Conservation (phyloP, 2,329 filamentous ascomycete genomes). For the Diaporthe capsici region DNA sequence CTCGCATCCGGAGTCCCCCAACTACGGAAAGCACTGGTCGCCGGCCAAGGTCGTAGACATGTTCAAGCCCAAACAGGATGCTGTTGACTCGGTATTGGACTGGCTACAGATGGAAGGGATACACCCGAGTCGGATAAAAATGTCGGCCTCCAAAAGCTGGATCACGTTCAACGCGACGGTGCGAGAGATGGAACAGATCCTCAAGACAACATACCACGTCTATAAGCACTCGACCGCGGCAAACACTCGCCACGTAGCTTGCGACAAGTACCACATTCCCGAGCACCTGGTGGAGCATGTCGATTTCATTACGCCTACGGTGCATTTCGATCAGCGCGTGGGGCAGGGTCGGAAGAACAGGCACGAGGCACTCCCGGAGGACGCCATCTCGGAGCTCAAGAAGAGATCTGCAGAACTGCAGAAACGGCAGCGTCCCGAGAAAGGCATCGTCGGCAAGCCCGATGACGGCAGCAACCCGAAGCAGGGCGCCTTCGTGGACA, state of each 20-base stretch:
- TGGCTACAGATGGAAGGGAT: conserved; percentile 71
- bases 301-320: conserved; percentile 59
- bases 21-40: conserved; percentile 64
- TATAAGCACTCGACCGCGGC: conserved; percentile 58
- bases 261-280: conserved; percentile 58
- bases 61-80: conserved; percentile 59
- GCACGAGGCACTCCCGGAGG: conserved; percentile 45
- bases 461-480: conserved; percentile 48
- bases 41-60: conserved; percentile 57
- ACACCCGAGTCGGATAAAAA: conserved; percentile 58
- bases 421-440: conserved; percentile 43
- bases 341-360: conserved; percentile 46
- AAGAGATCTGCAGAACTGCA: conserved; percentile 43
- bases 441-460: conserved; percentile 49
- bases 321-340: conserved; percentile 54
- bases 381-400: conserved; percentile 46
- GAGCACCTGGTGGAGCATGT: conserved; percentile 53
- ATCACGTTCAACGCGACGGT: conserved; percentile 68
- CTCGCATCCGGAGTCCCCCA: conserved; percentile 58
- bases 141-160: conserved; percentile 67
- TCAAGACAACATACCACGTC: conserved; percentile 67
- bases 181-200: conserved; percentile 65
- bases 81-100: conserved; percentile 63
- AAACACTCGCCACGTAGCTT: conserved; percentile 54
- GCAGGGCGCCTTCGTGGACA: conserved; percentile 49